Base-by-base conservation (phyloP, 495 filamentous ascomycete genomes). In the Penicillium diatomitis region DNA sequence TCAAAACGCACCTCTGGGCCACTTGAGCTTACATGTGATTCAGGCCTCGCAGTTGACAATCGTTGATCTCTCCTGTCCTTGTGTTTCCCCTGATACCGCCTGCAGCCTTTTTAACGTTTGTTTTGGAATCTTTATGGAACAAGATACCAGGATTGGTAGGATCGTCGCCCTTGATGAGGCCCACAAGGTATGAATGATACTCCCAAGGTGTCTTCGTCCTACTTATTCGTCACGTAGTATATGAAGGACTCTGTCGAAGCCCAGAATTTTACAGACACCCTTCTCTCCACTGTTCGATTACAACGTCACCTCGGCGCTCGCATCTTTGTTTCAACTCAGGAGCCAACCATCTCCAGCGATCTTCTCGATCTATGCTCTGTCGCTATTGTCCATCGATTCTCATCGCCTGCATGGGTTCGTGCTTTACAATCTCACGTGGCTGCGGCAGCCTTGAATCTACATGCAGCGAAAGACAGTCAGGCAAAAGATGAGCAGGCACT, bases 311-410 rank as follows among this genome's bases (percentile, higher is more conserved):
- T 82, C 0, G 86, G 71, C 4, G 70, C 76, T 0, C 74, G 85
- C 1, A 68, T 89, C 9, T 49, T 91, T 35, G 82, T 90, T 32
- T 80, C 86, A 0, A 91, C 87, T 0, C 85, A 92, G 56, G 87
- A 91, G 52, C 87, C 87, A 0, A 90, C 85, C 0, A 79, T 91
- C 37, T 84, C 83, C 0, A 77, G 80, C 0, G 64, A 67, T 28
- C 74, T 91, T 2, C 68, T 91, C 0, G 84, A 84, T 49, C 72
- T 91, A 5, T 87, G 80, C 60, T 83, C 77, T n/a, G 68, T 84
- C 12, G 86, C 83, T 0, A 76, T 91, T 47, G 78, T 90, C 0
- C 87, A 92, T 59, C 73, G 83, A 9, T n/a, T n/a, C n/a, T n/a
- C n/a, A n/a, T n/a, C n/a, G n/a, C n/a, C n/a, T n/a, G n/a, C n/a